Conservation (phyloP, 2,329 filamentous ascomycete genomes). For the Talaromyces sp. region DNA sequence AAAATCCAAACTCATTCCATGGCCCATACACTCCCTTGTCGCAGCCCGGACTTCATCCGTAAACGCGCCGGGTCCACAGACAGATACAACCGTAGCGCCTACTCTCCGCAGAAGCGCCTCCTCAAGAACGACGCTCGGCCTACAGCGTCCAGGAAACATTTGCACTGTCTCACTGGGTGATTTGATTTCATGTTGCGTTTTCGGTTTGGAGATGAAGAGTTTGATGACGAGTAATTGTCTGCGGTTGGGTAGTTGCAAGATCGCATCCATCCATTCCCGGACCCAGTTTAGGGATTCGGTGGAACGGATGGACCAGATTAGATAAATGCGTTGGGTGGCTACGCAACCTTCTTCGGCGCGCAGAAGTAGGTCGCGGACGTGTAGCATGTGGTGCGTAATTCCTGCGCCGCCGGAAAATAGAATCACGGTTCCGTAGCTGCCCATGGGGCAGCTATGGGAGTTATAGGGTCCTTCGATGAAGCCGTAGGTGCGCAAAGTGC, state of each 20-base stretch:
- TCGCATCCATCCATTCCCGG: constrained; percentile 63
- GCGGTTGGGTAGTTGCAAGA: constrained; percentile 57
- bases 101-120: constrained; percentile 54
- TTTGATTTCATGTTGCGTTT: constrained; percentile 52
- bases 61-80: constrained; percentile 62
- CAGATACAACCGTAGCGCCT: constrained; percentile 59
- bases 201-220: constrained; percentile 61
- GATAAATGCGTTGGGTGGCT: constrained; percentile 57
- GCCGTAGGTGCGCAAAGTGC: constrained; percentile 52
- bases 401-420: constrained; percentile 65
- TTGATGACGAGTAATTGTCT: constrained; percentile 58
- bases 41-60: constrained; percentile 59
- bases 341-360: constrained; percentile 52
- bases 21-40: constrained; percentile 49
- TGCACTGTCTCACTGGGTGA: constrained; percentile 57
- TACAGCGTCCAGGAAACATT: constrained; percentile 60
- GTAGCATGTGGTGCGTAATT: constrained; percentile 63
- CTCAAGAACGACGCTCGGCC: constrained; percentile 54
- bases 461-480: constrained; percentile 63
- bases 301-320: constrained; percentile 61
- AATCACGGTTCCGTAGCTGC: constrained; percentile 62
- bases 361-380: constrained; percentile 56
- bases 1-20: constrained; percentile 57
- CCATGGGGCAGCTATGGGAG: constrained; percentile 51
- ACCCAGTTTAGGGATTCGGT: constrained; percentile 62